Conservation (phyloP, 345 rosid species). For the Arabidopsis suecica region DNA sequence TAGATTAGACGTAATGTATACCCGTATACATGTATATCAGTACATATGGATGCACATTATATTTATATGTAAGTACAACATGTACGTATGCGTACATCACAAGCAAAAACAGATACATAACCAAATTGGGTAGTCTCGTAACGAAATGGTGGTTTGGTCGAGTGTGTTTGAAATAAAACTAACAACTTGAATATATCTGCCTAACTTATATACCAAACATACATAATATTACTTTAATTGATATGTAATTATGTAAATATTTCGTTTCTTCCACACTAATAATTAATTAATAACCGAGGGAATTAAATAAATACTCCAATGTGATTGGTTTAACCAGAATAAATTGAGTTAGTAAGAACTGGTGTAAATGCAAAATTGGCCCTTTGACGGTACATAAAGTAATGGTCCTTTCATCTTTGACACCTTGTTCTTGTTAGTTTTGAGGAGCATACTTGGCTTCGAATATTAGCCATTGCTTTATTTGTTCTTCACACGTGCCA, state of each 20-base stretch:
- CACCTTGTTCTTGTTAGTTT: constrained; percentile 37
- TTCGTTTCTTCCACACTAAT: no score
- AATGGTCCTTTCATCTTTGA: constrained; percentile 13
- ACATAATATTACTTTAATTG: background rate
- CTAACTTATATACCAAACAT: constrained; percentile 27
- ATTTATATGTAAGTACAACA: background rate
- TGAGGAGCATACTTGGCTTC: constrained; percentile 42
- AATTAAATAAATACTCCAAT: no score
- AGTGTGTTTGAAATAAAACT: constrained; percentile 20
- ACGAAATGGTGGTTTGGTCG: constrained; percentile 37
- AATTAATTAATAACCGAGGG: background rate
- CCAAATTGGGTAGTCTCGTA: constrained; percentile 35
- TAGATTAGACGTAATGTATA: constrained; percentile 4
- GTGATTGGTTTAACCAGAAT: no score
- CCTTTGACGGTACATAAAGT: constrained; percentile 20
- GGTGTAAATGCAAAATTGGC: constrained; percentile 6
- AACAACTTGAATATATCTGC: constrained; percentile 20
- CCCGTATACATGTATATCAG: background rate
- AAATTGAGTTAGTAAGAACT: background rate
- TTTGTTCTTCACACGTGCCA: constrained; percentile 35
- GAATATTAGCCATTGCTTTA: constrained; percentile 33
- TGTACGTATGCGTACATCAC: constrained; percentile 13
- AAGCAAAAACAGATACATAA: constrained; percentile 23
- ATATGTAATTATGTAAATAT: background rate
- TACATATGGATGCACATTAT: background rate